Evolutionary conservation across 257 asterid species (phyloP).

Genomic region (Pogostemon cablin): DNA sequence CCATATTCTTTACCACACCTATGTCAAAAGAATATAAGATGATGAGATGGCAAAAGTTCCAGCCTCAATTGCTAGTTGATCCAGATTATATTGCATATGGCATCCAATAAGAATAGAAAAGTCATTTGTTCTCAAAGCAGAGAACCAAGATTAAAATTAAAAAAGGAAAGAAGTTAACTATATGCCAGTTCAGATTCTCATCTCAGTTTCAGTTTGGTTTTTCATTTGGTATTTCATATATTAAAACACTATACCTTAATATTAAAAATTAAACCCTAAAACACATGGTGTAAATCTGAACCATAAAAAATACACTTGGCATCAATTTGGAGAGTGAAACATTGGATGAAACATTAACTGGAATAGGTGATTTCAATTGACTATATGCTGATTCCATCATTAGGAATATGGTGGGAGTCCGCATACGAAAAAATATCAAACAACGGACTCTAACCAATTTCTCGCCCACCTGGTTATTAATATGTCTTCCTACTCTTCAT

Average conservation of each 20-base stretch:
- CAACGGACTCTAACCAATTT: not conserved
- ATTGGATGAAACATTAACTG: too few relatives aligned
- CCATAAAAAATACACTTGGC: too few relatives aligned
- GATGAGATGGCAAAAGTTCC: not conserved
- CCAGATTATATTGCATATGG: conserved; percentile 14
- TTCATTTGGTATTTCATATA: too few relatives aligned
- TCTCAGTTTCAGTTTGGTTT: too few relatives aligned
- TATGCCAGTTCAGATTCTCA: not conserved
- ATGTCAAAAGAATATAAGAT: conserved; percentile 3
- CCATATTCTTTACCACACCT: not conserved
- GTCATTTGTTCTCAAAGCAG: conserved; percentile 26
- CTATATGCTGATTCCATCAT: conserved; percentile 5
- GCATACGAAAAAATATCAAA: not conserved
- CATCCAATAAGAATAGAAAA: conserved; percentile 19
- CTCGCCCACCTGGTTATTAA: conserved; percentile 1
- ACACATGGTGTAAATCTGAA: too few relatives aligned
- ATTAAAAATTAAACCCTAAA: too few relatives aligned
- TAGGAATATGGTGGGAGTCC: not conserved
- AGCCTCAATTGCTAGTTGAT: conserved; percentile 8
- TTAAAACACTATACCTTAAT: too few relatives aligned
- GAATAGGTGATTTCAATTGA: too few relatives aligned
- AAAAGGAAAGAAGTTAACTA: conserved; percentile 11
- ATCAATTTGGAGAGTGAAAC: too few relatives aligned
- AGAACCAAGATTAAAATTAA: conserved; percentile 10
- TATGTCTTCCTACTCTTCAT: not conserved